Conservation (phyloP, 1,139 yeast genomes). For the Entelexis sorbosivorans region DNA sequence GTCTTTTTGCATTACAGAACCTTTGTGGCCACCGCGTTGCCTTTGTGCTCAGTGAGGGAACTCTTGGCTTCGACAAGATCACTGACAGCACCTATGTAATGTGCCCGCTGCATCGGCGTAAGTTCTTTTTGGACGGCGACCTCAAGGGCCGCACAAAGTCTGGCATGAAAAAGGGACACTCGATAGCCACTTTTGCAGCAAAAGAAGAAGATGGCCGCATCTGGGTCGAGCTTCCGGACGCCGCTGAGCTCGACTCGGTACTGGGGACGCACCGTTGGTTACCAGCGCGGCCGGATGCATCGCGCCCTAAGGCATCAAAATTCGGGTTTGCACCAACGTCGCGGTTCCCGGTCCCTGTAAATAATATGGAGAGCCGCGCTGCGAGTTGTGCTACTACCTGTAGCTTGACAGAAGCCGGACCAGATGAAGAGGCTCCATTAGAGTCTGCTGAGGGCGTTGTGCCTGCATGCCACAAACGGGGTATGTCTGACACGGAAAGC, state of each 20-base stretch:
- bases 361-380: background rate
- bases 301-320: background rate
- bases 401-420: background rate
- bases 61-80: slow-evolving; percentile 28
- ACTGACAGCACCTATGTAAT: slow-evolving; percentile 28
- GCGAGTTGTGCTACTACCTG: background rate
- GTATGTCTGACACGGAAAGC: background rate
- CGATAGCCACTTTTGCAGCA: slow-evolving; percentile 30
- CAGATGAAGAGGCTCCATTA: too few species aligned
- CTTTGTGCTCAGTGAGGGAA: slow-evolving; percentile 26
- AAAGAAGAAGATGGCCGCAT: slow-evolving; percentile 29
- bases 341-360: background rate
- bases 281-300: background rate
- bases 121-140: slow-evolving; percentile 27
- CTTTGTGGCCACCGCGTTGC: slow-evolving; percentile 33
- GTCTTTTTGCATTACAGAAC: slow-evolving; percentile 31
- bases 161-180: slow-evolving; percentile 14
- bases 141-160: slow-evolving; percentile 16
- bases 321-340: background rate
- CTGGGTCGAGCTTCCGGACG: slow-evolving; percentile 28
- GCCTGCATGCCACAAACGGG: background rate
- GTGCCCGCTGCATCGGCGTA: slow-evolving; percentile 32
- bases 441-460: background rate
- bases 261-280: slow-evolving; percentile 30
- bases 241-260: slow-evolving; percentile 29